Base-by-base conservation (phyloP, 805 yeast species). In the Monosporozyma servazzii region DNA sequence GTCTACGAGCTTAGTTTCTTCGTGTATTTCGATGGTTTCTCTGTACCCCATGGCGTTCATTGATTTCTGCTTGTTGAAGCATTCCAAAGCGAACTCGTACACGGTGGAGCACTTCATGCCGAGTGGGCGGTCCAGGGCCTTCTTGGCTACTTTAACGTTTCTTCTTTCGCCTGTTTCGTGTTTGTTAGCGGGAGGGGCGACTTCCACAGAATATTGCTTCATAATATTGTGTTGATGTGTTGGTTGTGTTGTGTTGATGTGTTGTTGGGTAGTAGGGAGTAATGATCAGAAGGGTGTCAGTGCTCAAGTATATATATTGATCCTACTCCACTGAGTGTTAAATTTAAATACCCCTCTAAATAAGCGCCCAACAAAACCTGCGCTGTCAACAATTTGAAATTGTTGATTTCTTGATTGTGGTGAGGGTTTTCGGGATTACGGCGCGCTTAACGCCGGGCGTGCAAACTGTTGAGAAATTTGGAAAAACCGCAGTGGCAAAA, bases 141-240 rank as follows among this genome's bases (percentile, higher is more conserved):
- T 49, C 6, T 56, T 39, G 17, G 49, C 48, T 0, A 67, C 77
- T 25, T 76, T 76, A 54, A 75, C 75, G 60, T 77, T 82, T 72
- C 90, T 79, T 71, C 90, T 79, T 57, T 91, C 91, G 8, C 91
- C 90, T 30, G 93, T 84, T 69, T 86, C 93, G 53, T 88, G 88
- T 18, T 76, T 75, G 58, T 77, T 76, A 44, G 86, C 85, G 3
- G 71, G 59, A 60, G 80, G 81, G 25, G 88, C 90, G 41, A 83
- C 86, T 30, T 80, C 79, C 21, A 82, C 86, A 56, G 76, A 75
- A 42, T 57, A 61, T 50, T 58, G 61, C 21, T 50, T 41, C 44
- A 41, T 41, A 5, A 21, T 41, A 5, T 48, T 46, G 49, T 50
- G 48, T 18, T 39, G 31, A 30, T 30, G 8, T 3, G 23, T 11